Base-by-base conservation (phyloP, 1,284 basidiomycete genomes). In the Rhodotorula sp. region DNA sequence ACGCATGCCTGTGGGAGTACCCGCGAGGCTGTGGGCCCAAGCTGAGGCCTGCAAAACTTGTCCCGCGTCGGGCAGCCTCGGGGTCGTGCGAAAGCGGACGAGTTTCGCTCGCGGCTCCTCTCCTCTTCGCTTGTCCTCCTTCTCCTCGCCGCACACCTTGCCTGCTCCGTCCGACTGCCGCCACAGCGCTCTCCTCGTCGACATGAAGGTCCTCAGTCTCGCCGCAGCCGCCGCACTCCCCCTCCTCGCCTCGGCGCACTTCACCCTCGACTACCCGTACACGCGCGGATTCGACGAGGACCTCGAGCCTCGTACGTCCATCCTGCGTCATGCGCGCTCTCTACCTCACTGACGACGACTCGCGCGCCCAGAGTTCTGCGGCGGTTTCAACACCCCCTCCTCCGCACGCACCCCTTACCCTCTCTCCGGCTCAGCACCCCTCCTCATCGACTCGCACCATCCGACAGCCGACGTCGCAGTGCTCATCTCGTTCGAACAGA, bases 221-320 rank as follows among this genome's bases (percentile, higher is more conserved):
- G 59, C 65, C 40, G 54, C 76, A n/a, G 46, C 77, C 60, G 47
- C 76, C 53, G 70, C 81, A 15, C 74, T 83, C 48, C 69, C 80
- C n/a, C 77, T 81, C 28, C 77, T 81, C 26, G 86, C 82, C 52
- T 82, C 83, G 56, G 88, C 87, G 11, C 89, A 90, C 79, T 90
- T 89, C 81, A 85, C 87, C 68, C 81, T 90, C 51, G 83, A 86
- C 77, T 90, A 84, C 78, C 89, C 89, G 13, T 40, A 37, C 10
- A 72, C 74, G 15, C 73, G 77, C 52, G 77, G 76, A 0, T 78
- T 78, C 58, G 67, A 77, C 61, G 76, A 86, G 70, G 82, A 86
- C 66, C 77, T 83, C 26, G 88, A 90, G 78, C 80, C 83, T n/a
- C 16, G 83, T 78, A 28, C 52, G 64, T 31, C 40, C 37, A 15